phyloP scores from a whole-genome alignment of 2,329 filamentous ascomycete genomes.

The Dactylellina leptospora region DNA sequence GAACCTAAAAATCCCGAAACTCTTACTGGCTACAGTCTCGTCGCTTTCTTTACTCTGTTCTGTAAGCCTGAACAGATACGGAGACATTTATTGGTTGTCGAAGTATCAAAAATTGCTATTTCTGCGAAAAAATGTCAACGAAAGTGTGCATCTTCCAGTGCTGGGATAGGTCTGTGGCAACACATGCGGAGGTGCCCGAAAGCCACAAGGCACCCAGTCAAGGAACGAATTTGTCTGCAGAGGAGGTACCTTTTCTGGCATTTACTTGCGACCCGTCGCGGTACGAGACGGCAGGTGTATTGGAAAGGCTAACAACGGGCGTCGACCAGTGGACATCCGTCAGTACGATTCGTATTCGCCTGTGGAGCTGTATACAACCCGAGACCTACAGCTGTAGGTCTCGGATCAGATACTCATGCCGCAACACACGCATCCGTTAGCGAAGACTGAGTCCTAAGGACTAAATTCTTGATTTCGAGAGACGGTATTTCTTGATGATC shows the following conservation, averaged over 20 bases:
- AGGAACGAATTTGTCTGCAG: too few relatives aligned
- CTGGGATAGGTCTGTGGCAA: too few relatives aligned
- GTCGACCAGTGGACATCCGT: not conserved
- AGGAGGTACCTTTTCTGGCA: slow-evolving; percentile 15
- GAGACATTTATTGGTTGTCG: slow-evolving; percentile 2
- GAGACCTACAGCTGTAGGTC: not conserved
- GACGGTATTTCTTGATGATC: not conserved
- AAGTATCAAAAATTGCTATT: not conserved
- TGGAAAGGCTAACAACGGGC: not conserved
- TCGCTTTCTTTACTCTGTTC: too few relatives aligned
- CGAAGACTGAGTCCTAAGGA: not conserved
- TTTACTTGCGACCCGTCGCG: slow-evolving; percentile 24
- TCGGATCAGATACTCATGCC: slow-evolving; percentile 3
- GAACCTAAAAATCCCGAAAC: too few relatives aligned
- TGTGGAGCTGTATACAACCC: too few relatives aligned
- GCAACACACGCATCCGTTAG: slow-evolving; percentile 11
- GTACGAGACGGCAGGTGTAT: not conserved
- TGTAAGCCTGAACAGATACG: too few relatives aligned
- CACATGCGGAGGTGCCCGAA: too few relatives aligned
- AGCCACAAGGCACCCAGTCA: too few relatives aligned
- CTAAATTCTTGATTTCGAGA: slow-evolving; percentile 1
- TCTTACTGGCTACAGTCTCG: too few relatives aligned
- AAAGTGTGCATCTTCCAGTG: too few relatives aligned
- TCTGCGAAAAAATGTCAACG: too few relatives aligned
- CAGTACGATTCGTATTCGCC: not conserved